Evolutionary conservation across 495 filamentous ascomycete genomes (phyloP).

Genomic region (Entonaema liquescens): DNA sequence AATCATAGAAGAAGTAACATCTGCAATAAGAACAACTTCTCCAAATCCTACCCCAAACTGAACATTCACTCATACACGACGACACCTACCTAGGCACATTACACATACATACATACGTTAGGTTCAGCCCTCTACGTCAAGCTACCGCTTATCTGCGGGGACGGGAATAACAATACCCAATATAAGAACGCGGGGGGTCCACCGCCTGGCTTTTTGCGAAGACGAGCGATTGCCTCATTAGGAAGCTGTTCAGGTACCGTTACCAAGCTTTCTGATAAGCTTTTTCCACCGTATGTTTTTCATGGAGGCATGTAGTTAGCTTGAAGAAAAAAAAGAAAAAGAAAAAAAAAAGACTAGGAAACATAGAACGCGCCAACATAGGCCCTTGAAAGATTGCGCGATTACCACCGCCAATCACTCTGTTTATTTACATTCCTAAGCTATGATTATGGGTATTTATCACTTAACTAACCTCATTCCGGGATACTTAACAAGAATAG

Average conservation of each 20-base stretch:
- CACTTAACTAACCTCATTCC: too few relatives aligned
- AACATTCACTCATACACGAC: background rate
- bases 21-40: background rate
- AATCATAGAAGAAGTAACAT: background rate
- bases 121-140: background rate
- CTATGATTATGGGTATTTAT: too few relatives aligned
- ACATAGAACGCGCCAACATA: too few relatives aligned
- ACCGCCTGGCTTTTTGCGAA: conserved; percentile 4
- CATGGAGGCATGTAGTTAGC: too few relatives aligned
- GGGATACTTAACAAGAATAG: too few relatives aligned
- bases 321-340: too few relatives aligned
- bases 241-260: conserved; percentile 31
- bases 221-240: conserved; percentile 17
- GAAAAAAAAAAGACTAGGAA: too few relatives aligned
- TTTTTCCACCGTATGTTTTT: background rate
- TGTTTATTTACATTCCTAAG: too few relatives aligned
- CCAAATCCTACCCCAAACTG: background rate
- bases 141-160: conserved; percentile 29
- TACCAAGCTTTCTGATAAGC: conserved; percentile 1
- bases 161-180: conserved; percentile 4
- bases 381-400: too few relatives aligned
- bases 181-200: conserved; percentile 5
- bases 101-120: background rate
- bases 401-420: too few relatives aligned
- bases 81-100: background rate